Evolutionary conservation across 768 basidiomycete genomes (phyloP).

Genomic region (Tephrocybe sp.): DNA sequence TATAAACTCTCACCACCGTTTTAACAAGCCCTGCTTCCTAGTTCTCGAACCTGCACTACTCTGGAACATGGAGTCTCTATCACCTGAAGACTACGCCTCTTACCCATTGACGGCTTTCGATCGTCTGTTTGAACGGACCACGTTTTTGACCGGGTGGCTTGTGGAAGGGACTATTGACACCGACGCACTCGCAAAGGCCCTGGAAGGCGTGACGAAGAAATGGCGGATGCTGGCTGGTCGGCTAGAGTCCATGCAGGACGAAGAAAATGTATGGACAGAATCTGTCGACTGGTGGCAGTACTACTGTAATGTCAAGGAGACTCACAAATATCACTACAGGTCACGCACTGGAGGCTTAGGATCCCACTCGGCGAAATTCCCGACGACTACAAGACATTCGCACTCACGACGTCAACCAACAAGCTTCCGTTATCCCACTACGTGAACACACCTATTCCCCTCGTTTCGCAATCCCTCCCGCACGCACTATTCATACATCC

Average conservation of each 20-base stretch:
- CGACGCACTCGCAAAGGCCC: conserved; percentile 25
- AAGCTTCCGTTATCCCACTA: conserved; percentile 33
- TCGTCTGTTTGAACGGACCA: conserved; percentile 32
- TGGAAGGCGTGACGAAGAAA: conserved; percentile 28
- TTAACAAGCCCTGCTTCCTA: background rate
- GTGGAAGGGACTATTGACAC: conserved; percentile 36
- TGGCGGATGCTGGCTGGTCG: conserved; percentile 32
- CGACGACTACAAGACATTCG: conserved; percentile 30
- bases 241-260: conserved; percentile 19
- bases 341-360: conserved; percentile 31
- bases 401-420: conserved; percentile 32
- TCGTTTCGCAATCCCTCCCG: conserved; percentile 32
- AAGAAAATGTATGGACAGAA: conserved; percentile 15
- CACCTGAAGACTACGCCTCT: conserved; percentile 7
- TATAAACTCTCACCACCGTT: background rate
- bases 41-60: background rate
- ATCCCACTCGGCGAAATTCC: conserved; percentile 34
- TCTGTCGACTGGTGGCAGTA: conserved; percentile 3
- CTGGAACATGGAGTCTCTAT: conserved; percentile 8
- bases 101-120: conserved; percentile 36
- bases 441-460: conserved; percentile 29
- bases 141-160: conserved; percentile 41
- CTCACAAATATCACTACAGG: conserved; percentile 12
- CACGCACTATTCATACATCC: conserved; percentile 34
- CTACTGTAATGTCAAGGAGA: background rate